Percentiles rank a stretch among this genome's conserved stretches.
These are phyloP conservation scores for Tetrastigma voinierianum DNA, from an alignment of 164 flowering plant species.

Conservation along the genomic window DNA sequence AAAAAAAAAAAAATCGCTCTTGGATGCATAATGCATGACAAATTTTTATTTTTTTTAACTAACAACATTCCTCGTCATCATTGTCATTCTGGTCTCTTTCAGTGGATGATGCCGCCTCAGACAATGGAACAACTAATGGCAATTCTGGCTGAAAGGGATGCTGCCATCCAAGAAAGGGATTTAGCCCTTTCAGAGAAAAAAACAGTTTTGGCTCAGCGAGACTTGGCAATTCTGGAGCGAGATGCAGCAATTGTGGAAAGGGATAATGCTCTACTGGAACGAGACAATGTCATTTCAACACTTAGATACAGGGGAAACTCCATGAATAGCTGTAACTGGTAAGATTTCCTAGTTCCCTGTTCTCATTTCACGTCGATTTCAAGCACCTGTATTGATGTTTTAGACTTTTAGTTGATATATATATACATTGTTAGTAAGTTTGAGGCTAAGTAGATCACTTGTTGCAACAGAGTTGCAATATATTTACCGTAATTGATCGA, in stretches of 20 bases:
- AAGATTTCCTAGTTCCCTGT: too few relatives aligned
- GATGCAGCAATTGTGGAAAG: slow-evolving; percentile 43
- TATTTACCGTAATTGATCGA: too few relatives aligned
- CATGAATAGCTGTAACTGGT: neutral
- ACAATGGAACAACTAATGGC: slow-evolving; percentile 31
- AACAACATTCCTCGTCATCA: neutral
- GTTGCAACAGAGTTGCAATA: too few relatives aligned
- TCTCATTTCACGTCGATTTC: too few relatives aligned
- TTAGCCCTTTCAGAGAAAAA: slow-evolving; percentile 38
- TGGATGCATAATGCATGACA: too few relatives aligned
- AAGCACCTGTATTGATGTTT: too few relatives aligned
- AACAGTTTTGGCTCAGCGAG: slow-evolving; percentile 38
- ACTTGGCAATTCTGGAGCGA: slow-evolving; percentile 36
- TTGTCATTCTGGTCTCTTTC: neutral
- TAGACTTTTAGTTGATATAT: too few relatives aligned
- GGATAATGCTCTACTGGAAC: slow-evolving; percentile 33
- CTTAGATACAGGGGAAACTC: slow-evolving; percentile 20
- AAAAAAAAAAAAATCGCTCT: too few relatives aligned
- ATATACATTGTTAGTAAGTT: too few relatives aligned
- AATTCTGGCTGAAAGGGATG: slow-evolving; percentile 43
- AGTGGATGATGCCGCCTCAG: slow-evolving; percentile 6
- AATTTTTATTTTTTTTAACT: too few relatives aligned
- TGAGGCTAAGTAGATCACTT: too few relatives aligned
- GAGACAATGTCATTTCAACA: slow-evolving; percentile 32
- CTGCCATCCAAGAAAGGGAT: slow-evolving; percentile 41